Conservation (phyloP, 306 rosid species). For the Alnus rubra region DNA sequence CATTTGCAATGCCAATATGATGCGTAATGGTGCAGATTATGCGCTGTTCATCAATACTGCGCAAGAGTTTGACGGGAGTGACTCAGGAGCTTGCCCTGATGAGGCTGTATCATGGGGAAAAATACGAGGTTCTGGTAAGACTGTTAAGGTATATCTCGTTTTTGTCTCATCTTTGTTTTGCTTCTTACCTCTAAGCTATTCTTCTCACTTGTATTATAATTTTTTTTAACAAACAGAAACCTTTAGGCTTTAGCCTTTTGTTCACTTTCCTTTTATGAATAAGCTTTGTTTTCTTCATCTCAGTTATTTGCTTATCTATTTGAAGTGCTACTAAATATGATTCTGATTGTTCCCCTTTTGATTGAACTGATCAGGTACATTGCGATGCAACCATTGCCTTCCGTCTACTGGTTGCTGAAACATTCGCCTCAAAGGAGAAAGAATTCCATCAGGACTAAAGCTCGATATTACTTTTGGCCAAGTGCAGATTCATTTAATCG, state of each 20-base stretch:
- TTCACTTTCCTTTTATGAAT: not conserved
- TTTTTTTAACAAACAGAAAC: not conserved
- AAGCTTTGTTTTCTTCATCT: constrained; percentile 8
- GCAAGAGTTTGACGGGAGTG: constrained; percentile 94
- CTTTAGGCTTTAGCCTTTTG: not conserved
- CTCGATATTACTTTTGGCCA: constrained; percentile 3
- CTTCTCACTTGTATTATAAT: not conserved
- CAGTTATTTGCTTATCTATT: not conserved
- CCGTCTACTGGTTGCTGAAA: constrained; percentile 75
- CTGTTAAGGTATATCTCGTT: constrained; percentile 65
- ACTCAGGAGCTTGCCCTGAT: constrained; percentile 92
- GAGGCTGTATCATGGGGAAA: constrained; percentile 98
- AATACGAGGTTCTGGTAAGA: constrained; percentile 79
- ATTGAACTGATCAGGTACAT: constrained; percentile 56
- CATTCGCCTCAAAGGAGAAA: constrained; percentile 57
- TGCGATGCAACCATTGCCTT: constrained; percentile 89
- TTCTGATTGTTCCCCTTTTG: constrained; percentile 10
- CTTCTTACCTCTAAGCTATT: constrained; percentile 8
- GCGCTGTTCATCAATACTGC: constrained; percentile 91
- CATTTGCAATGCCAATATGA: constrained; percentile 99
- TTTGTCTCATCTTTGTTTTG: not conserved
- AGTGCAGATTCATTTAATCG: constrained; percentile 14
- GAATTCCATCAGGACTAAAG: constrained; percentile 24
- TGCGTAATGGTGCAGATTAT: constrained; percentile 95
- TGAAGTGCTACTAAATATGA: not conserved